Conservation (phyloP, 768 basidiomycete genomes). For the Cantharellus cinnabarinus region DNA sequence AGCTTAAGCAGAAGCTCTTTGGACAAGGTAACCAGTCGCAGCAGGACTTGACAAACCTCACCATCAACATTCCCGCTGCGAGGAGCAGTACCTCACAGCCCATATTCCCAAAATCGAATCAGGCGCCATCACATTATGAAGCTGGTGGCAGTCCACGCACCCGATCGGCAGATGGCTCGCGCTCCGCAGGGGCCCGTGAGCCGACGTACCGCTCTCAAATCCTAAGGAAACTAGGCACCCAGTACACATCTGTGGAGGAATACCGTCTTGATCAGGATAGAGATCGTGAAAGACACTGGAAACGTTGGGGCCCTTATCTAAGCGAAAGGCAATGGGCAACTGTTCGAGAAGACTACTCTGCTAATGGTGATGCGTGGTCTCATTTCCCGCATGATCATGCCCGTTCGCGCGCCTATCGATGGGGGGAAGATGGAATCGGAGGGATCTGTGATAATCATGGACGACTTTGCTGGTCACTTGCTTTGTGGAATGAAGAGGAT, state of each 20-base stretch:
- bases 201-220: slow-evolving; percentile 42
- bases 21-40: not conserved
- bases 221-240: slow-evolving; percentile 35
- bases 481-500: slow-evolving; percentile 89
- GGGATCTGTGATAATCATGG: slow-evolving; percentile 97
- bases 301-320: slow-evolving; percentile 96
- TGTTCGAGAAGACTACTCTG: slow-evolving; percentile 95
- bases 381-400: slow-evolving; percentile 91
- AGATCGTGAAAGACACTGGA: slow-evolving; percentile 76
- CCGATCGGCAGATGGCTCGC: not conserved
- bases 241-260: slow-evolving; percentile 68
- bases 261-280: slow-evolving; percentile 72
- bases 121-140: not conserved
- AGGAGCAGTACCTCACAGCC: not conserved
- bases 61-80: not conserved
- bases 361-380: slow-evolving; percentile 86
- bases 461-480: slow-evolving; percentile 73
- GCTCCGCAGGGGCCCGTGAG: not conserved
- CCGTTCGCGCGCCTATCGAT: slow-evolving; percentile 84
- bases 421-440: slow-evolving; percentile 97
- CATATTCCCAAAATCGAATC: not conserved
- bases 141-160: not conserved
- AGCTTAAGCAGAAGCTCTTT: slow-evolving; percentile 1
- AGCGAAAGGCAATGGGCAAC: slow-evolving; percentile 98
- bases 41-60: not conserved